Percentiles rank a stretch among this genome's conserved stretches.
These are phyloP conservation scores for Oleoguttula mirabilis DNA, from an alignment of 495 filamentous ascomycete species.

Conservation along the genomic window DNA sequence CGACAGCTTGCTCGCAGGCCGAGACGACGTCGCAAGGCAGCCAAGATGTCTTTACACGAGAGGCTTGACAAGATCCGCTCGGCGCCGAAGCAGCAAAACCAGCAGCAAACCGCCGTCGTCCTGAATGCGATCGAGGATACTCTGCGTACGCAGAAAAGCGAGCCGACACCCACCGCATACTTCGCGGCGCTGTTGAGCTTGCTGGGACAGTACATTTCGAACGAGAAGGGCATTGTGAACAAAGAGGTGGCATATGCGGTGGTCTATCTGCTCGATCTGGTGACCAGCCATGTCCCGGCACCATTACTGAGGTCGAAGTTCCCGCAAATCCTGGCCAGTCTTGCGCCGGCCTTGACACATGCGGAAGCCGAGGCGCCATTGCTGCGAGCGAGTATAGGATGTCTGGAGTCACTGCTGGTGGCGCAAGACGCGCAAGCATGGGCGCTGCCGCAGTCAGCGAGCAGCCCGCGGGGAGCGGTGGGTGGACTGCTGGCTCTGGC, in stretches of 20 bases:
- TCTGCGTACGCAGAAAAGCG: slow-evolving; percentile 70
- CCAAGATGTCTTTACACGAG: slow-evolving; percentile 61
- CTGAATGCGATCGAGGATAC: slow-evolving; percentile 87
- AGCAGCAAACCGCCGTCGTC: slow-evolving; percentile 84
- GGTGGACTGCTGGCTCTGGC: slow-evolving; percentile 75
- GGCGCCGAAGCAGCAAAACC: slow-evolving; percentile 89
- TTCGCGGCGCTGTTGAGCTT: slow-evolving; percentile 92
- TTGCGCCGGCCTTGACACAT: slow-evolving; percentile 70
- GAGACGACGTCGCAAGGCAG: too few relatives aligned
- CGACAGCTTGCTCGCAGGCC: too few relatives aligned
- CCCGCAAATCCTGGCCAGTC: slow-evolving; percentile 73
- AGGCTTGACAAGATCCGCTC: slow-evolving; percentile 85
- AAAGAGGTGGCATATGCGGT: slow-evolving; percentile 77
- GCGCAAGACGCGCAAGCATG: slow-evolving; percentile 81
- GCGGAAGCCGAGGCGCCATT: slow-evolving; percentile 79
- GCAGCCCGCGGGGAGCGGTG: slow-evolving; percentile 78
- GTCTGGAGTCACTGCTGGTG: slow-evolving; percentile 73
- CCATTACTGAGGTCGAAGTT: slow-evolving; percentile 86
- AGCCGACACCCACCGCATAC: slow-evolving; percentile 77
- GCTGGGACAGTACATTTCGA: slow-evolving; percentile 59
- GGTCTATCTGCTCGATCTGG: slow-evolving; percentile 88
- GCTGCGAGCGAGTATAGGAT: slow-evolving; percentile 79
- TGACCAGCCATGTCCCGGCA: slow-evolving; percentile 68
- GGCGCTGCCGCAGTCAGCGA: slow-evolving; percentile 68
- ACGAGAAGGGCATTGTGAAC: slow-evolving; percentile 52